These are phyloP conservation scores for Gaeumannomyces tritici DNA, from an alignment of 2,329 filamentous ascomycete species.

Conservation along the genomic window DNA sequence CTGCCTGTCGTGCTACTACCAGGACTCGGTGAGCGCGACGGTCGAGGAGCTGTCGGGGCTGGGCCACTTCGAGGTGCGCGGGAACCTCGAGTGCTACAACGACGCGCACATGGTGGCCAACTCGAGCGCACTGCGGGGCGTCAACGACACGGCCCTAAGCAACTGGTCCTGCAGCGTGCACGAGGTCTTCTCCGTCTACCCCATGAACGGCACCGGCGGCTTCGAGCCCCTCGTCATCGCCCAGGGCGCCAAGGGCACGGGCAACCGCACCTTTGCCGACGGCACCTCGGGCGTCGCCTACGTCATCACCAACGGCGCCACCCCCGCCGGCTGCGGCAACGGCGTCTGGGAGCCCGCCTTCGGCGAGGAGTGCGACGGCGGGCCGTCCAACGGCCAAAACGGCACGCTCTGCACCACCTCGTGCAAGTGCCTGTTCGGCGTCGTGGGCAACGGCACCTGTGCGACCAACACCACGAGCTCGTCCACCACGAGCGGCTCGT, in stretches of 20 bases:
- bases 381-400: conserved; percentile 18
- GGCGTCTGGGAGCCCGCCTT: conserved; percentile 20
- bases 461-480: conserved; percentile 1
- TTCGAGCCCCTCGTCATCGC: conserved; percentile 31
- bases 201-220: conserved; percentile 20
- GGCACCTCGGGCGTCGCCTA: conserved; percentile 27
- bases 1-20: conserved; percentile 31
- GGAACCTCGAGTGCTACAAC: conserved; percentile 28
- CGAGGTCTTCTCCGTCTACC: conserved; percentile 28
- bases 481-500: neutral
- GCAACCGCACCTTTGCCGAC: conserved; percentile 24
- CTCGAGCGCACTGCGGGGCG: conserved; percentile 19
- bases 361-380: conserved; percentile 31
- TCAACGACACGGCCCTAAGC: conserved; percentile 26
- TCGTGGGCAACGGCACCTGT: conserved; percentile 8
- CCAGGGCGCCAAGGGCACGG: conserved; percentile 21
- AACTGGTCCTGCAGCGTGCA: conserved; percentile 32
- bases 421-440: conserved; percentile 25
- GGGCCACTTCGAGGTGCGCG: conserved; percentile 27
- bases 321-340: conserved; percentile 28
- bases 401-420: conserved; percentile 26
- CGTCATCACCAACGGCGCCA: conserved; percentile 29
- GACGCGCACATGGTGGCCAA: conserved; percentile 28
- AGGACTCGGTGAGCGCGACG: conserved; percentile 10
- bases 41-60: conserved; percentile 20